Evolutionary conservation across 2,329 filamentous ascomycete species (phyloP).

Genomic region (Diaporthe batatas): DNA sequence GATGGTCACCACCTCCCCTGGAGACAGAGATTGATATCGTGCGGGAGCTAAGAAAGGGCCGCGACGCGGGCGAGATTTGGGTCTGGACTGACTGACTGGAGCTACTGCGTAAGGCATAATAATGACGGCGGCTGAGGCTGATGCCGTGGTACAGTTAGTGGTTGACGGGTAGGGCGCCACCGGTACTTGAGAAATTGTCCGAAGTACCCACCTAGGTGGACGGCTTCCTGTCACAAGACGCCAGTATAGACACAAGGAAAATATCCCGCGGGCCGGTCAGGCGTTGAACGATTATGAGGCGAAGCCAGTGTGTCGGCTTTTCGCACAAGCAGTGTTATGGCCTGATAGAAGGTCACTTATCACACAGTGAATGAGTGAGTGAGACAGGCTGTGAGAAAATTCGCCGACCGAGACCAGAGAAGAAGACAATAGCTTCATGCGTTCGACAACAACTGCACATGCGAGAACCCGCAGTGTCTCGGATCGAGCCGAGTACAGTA

Average conservation of each 20-base stretch:
- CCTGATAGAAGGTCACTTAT: background rate
- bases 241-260: background rate
- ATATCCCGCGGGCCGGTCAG: background rate
- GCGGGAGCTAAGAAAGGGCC: slow-evolving; percentile 1
- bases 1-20: background rate
- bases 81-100: background rate
- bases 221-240: background rate
- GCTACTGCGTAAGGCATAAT: slow-evolving; percentile 4
- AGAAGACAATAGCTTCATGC: background rate
- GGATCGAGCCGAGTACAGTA: slow-evolving; percentile 17
- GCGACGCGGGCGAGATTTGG: background rate
- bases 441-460: background rate
- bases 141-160: background rate
- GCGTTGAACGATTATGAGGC: background rate
- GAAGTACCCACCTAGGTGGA: too few species aligned
- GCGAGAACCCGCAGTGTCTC: slow-evolving; percentile 2
- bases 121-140: background rate
- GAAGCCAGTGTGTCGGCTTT: background rate
- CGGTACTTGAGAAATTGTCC: slow-evolving; percentile 13
- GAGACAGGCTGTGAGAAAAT: background rate
- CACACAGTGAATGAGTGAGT: background rate
- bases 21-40: background rate
- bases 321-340: background rate
- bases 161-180: slow-evolving; percentile 6
- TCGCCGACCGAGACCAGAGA: background rate